phyloP scores from a whole-genome alignment of 1,284 basidiomycete species.

The Ustilago loliicola region DNA sequence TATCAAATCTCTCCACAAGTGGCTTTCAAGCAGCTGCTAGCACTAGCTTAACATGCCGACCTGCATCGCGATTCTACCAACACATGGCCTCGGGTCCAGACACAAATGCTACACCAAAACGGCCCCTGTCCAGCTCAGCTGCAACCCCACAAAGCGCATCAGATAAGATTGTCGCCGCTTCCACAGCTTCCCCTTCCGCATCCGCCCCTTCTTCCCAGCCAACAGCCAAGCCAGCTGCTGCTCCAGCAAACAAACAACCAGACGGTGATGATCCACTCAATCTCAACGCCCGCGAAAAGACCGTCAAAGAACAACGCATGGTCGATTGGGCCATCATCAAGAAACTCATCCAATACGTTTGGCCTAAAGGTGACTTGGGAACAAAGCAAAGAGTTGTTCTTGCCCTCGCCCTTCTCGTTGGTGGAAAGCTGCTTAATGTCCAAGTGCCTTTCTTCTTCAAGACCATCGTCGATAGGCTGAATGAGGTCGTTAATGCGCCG shows the following conservation, averaged over 20 bases:
- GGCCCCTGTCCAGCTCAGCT: not conserved
- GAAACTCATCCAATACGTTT: slow-evolving; percentile 75
- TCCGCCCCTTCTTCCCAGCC: not conserved
- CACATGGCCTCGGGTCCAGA: slow-evolving; percentile 31
- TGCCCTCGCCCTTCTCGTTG: slow-evolving; percentile 84
- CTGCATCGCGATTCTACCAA: slow-evolving; percentile 16
- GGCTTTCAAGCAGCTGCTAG: not conserved
- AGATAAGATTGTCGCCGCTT: slow-evolving; percentile 27
- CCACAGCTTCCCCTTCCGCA: slow-evolving; percentile 7
- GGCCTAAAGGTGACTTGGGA: slow-evolving; percentile 74
- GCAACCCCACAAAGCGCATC: slow-evolving; percentile 12
- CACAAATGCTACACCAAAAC: not conserved
- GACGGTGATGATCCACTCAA: slow-evolving; percentile 61
- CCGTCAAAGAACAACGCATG: slow-evolving; percentile 56
- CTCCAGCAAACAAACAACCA: slow-evolving; percentile 31
- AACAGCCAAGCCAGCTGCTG: not conserved
- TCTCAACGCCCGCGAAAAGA: slow-evolving; percentile 49
- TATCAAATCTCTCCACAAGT: not conserved
- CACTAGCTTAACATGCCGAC: not conserved
- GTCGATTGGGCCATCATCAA: slow-evolving; percentile 75
- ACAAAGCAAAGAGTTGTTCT: slow-evolving; percentile 81
- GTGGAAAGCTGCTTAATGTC: slow-evolving; percentile 93
- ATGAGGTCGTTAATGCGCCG: slow-evolving; percentile 71
- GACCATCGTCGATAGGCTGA: slow-evolving; percentile 86
- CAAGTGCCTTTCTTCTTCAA: slow-evolving; percentile 98